Evolutionary conservation across 352 stramenopile species (phyloP).

Genomic region (Plasmopara muralis): DNA sequence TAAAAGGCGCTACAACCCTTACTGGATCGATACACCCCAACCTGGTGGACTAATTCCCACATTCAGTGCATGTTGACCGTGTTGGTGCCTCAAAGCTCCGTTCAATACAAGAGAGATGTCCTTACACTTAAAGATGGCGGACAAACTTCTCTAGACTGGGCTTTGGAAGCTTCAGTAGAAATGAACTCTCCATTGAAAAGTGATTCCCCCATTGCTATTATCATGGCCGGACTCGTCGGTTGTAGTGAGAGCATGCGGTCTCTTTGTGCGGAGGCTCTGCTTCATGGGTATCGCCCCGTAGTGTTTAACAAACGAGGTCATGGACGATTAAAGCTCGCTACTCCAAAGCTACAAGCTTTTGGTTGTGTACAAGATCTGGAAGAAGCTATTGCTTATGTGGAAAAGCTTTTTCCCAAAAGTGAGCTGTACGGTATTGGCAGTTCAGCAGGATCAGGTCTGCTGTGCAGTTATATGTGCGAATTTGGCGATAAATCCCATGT

Average conservation of each 20-base stretch:
- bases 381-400: slow-evolving; percentile 45
- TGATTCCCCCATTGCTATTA: slow-evolving; percentile 48
- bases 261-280: slow-evolving; percentile 54
- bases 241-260: slow-evolving; percentile 57
- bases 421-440: slow-evolving; percentile 63
- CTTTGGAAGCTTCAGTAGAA: slow-evolving; percentile 26
- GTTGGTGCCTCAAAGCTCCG: slow-evolving; percentile 43
- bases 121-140: slow-evolving; percentile 52
- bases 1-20: slow-evolving; percentile 36
- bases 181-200: slow-evolving; percentile 9
- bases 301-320: slow-evolving; percentile 85
- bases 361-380: slow-evolving; percentile 56
- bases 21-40: slow-evolving; percentile 52
- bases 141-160: slow-evolving; percentile 67
- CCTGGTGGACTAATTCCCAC: slow-evolving; percentile 74
- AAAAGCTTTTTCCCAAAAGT: slow-evolving; percentile 37
- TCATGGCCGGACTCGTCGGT: slow-evolving; percentile 66
- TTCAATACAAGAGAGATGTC: slow-evolving; percentile 59
- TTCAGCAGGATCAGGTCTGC: slow-evolving; percentile 59
- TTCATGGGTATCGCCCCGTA: slow-evolving; percentile 60
- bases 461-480: slow-evolving; percentile 72
- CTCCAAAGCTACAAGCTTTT: slow-evolving; percentile 63
- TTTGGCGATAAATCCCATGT: slow-evolving; percentile 44
- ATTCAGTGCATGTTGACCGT: slow-evolving; percentile 70
- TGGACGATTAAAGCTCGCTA: slow-evolving; percentile 50